Conservation (phyloP, 768 basidiomycete genomes). For the Grammothele lineata region DNA sequence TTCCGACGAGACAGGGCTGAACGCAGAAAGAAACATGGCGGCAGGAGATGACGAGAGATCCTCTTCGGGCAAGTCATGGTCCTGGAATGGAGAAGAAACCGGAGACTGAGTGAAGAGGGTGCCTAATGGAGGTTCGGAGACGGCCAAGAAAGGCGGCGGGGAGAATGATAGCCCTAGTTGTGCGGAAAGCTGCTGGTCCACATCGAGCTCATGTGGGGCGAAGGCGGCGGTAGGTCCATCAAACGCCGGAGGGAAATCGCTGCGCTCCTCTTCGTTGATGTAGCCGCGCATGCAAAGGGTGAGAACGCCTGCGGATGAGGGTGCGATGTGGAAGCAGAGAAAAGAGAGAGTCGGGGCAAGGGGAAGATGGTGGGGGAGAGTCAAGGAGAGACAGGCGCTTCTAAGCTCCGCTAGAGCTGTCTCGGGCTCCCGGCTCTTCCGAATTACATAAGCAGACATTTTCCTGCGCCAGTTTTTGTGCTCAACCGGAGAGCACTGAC, state of each 20-base stretch:
- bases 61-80: slow-evolving; percentile 4
- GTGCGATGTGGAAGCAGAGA: neutral
- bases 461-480: too few relatives aligned
- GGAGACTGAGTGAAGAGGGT: slow-evolving; percentile 2
- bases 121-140: slow-evolving; percentile 9
- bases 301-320: neutral
- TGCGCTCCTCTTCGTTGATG: too few relatives aligned
- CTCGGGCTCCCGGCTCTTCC: too few relatives aligned
- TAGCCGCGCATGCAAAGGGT: too few relatives aligned
- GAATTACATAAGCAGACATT: neutral
- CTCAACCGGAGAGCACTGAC: too few relatives aligned
- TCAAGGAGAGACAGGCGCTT: neutral
- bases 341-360: neutral
- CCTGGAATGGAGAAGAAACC: slow-evolving; percentile 2
- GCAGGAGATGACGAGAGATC: slow-evolving; percentile 53
- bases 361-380: slow-evolving; percentile 1
- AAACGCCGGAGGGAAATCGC: too few relatives aligned
- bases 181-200: slow-evolving; percentile 15
- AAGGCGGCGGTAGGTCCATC: too few relatives aligned
- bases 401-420: too few relatives aligned
- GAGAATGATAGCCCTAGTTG: slow-evolving; percentile 9
- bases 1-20: slow-evolving; percentile 37
- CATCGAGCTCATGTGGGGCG: neutral
- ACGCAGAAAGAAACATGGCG: slow-evolving; percentile 68
- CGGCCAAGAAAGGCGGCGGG: neutral